Conservation (phyloP, 2,329 filamentous ascomycete species). For the Trichoderma sp. region DNA sequence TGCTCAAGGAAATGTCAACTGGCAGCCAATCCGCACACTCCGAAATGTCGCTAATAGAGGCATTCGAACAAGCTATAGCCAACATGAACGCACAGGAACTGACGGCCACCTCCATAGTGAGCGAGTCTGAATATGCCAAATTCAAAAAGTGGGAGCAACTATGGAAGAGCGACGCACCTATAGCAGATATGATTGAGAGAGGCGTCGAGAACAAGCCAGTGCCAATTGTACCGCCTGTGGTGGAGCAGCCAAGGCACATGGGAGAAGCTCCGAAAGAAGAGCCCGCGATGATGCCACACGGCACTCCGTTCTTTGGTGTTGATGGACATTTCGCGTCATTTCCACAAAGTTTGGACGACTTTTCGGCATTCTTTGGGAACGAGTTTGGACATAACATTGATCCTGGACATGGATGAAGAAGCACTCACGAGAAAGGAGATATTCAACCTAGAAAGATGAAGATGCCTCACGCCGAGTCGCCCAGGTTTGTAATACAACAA, state of each 20-base stretch:
- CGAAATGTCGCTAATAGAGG: constrained; percentile 55
- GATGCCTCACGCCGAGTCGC: background rate
- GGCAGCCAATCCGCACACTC: constrained; percentile 55
- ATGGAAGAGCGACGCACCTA: constrained; percentile 44
- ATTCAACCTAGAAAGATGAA: background rate
- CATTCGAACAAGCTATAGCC: constrained; percentile 51
- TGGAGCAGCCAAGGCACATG: constrained; percentile 22
- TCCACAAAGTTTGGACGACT: constrained; percentile 43
- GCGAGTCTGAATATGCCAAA: constrained; percentile 53
- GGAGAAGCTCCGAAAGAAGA: constrained; percentile 29
- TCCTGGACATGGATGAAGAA: constrained; percentile 13
- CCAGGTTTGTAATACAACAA: background rate
- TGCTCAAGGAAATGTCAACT: constrained; percentile 56
- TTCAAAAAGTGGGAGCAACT: constrained; percentile 56
- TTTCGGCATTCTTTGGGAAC: constrained; percentile 38
- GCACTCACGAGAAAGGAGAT: background rate
- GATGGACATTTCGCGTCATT: constrained; percentile 43
- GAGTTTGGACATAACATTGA: constrained; percentile 38
- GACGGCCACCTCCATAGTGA: constrained; percentile 32
- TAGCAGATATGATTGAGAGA: constrained; percentile 33
- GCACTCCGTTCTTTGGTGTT: constrained; percentile 41
- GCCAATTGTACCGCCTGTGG: constrained; percentile 8
- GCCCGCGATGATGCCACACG: constrained; percentile 33
- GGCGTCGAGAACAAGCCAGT: constrained; percentile 23
- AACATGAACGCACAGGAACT: constrained; percentile 48